Conservation (phyloP, 441 rosid species). For the Biscutella laevigata region DNA sequence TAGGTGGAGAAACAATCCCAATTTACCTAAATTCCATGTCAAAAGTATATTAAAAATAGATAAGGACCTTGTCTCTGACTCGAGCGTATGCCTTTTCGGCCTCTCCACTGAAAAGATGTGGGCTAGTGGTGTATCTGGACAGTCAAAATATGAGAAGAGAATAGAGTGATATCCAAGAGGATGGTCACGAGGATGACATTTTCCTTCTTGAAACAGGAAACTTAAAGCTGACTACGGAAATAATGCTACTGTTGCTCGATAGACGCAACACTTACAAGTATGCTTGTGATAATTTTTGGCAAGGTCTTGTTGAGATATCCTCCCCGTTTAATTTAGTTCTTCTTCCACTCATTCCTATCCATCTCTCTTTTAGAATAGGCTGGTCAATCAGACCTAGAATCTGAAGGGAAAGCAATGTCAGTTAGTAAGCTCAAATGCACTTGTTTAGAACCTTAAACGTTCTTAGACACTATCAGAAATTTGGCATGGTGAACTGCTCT, state of each 20-base stretch:
- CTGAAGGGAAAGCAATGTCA: slow-evolving; percentile 29
- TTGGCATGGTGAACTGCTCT: slow-evolving; percentile 2
- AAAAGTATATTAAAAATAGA: slow-evolving; percentile 4
- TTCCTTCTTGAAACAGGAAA: background rate
- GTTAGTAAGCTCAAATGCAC: slow-evolving; percentile 16
- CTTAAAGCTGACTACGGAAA: slow-evolving; percentile 6
- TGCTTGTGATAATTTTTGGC: slow-evolving; percentile 59
- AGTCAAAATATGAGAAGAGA: slow-evolving; percentile 5
- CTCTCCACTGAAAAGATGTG: slow-evolving; percentile 73
- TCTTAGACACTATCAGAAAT: background rate
- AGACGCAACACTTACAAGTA: slow-evolving; percentile 56
- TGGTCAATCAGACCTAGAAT: slow-evolving; percentile 88
- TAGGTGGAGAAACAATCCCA: background rate
- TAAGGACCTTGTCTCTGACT: slow-evolving; percentile 71
- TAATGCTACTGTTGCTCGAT: background rate
- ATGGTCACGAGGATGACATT: slow-evolving; percentile 7
- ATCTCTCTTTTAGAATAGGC: slow-evolving; percentile 80
- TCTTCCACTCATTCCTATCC: slow-evolving; percentile 81
- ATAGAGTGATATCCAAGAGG: background rate
- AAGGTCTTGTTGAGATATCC: slow-evolving; percentile 61
- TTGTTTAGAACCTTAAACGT: background rate
- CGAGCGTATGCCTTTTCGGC: slow-evolving; percentile 80
- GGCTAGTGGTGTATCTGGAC: slow-evolving; percentile 86
- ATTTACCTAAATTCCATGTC: slow-evolving; percentile 4
- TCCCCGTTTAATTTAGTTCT: slow-evolving; percentile 66